These are phyloP conservation scores for Melampsora larici-populina DNA, from an alignment of 1,284 basidiomycete genomes.

Conservation along the genomic window DNA sequence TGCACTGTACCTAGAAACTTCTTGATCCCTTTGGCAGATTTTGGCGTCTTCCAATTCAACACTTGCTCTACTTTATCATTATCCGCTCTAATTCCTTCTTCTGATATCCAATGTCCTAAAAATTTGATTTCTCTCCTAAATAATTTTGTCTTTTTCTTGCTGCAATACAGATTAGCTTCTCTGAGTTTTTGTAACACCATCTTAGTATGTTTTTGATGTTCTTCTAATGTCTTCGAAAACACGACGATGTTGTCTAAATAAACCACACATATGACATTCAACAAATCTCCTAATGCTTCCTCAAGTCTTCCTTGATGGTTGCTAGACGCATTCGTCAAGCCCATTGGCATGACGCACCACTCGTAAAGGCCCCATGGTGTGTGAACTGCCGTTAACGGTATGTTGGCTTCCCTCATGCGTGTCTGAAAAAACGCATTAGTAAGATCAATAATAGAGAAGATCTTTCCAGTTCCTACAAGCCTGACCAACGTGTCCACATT, in stretches of 20 bases:
- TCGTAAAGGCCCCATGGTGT: conserved; percentile 57
- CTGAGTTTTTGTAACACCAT: neutral
- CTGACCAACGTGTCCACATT: too few species aligned
- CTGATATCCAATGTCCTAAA: conserved; percentile 55
- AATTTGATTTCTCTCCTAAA: conserved; percentile 52
- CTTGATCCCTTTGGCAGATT: conserved; percentile 50
- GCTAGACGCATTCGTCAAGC: conserved; percentile 54
- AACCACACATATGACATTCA: too few species aligned
- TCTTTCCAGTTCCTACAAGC: conserved; percentile 41
- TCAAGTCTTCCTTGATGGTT: conserved; percentile 50
- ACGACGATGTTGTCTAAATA: conserved; percentile 59
- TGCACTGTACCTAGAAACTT: conserved; percentile 55
- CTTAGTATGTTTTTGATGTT: conserved; percentile 50
- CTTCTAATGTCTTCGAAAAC: conserved; percentile 54
- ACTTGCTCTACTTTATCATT: conserved; percentile 53
- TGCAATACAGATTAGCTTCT: conserved; percentile 6
- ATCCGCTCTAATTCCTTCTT: conserved; percentile 53
- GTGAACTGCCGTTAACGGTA: conserved; percentile 54
- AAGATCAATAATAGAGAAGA: conserved; percentile 57
- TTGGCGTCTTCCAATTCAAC: conserved; percentile 54
- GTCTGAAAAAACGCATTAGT: conserved; percentile 58
- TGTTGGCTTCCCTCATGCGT: conserved; percentile 54
- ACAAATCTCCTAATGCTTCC: conserved; percentile 44
- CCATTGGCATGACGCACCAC: conserved; percentile 58
- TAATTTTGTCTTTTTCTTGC: conserved; percentile 44